Evolutionary conservation across 306 rosid species (phyloP).

Genomic region (Pachyrhizus erosus): DNA sequence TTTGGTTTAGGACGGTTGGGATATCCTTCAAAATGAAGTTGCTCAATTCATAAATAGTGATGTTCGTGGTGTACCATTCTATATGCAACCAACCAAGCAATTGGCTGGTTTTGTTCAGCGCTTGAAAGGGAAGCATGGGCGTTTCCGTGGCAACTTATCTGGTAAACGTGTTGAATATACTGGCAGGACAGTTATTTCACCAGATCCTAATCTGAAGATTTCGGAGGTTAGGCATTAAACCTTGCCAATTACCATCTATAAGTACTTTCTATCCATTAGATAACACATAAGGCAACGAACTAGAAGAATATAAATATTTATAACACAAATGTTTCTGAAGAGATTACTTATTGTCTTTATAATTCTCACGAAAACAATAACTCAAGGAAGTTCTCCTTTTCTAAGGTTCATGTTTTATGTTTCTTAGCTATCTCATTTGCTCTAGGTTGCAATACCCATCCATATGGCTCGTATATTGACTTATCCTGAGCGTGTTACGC

Average conservation of each 20-base stretch:
- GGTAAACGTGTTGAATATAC: conserved; percentile 97
- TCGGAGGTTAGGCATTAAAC: conserved; percentile 67
- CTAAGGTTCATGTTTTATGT: conserved; percentile 19
- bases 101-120: conserved; percentile 87
- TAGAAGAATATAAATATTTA: conserved; percentile 14
- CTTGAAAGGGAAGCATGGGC: conserved; percentile 93
- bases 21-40: conserved; percentile 73
- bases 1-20: conserved; percentile 67
- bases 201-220: conserved; percentile 93
- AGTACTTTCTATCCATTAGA: conserved; percentile 31
- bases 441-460: conserved; percentile 94
- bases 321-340: neutral
- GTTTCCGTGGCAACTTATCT: conserved; percentile 88
- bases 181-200: conserved; percentile 97
- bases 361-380: conserved; percentile 24
- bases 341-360: neutral
- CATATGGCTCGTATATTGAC: conserved; percentile 87
- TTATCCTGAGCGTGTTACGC: conserved; percentile 90
- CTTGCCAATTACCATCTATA: conserved; percentile 12
- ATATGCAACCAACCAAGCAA: conserved; percentile 59
- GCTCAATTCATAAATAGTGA: conserved; percentile 91
- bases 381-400: conserved; percentile 4
- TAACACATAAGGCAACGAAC: conserved; percentile 19
- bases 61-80: conserved; percentile 62
- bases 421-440: conserved; percentile 37